These are phyloP conservation scores for Aspergillus versicolor DNA, from an alignment of 2,329 filamentous ascomycete genomes.

Conservation along the genomic window DNA sequence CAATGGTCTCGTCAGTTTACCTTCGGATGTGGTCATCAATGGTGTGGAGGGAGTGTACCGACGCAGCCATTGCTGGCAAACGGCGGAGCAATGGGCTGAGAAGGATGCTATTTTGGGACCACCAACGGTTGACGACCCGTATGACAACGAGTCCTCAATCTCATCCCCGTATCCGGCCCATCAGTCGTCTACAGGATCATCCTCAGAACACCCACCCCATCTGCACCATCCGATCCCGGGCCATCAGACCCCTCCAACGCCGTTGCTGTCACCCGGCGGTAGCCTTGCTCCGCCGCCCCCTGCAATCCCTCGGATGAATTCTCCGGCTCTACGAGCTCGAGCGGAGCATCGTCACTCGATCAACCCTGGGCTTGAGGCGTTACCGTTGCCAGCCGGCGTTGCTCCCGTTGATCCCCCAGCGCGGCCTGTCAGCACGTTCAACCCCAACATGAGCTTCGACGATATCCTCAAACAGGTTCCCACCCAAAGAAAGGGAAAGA, in stretches of 20 bases:
- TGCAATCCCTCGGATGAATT: constrained; percentile 35
- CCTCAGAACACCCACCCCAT: constrained; percentile 26
- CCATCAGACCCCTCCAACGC: constrained; percentile 25
- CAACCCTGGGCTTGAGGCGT: constrained; percentile 45
- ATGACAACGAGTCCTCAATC: constrained; percentile 38
- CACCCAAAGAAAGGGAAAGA: constrained; percentile 34
- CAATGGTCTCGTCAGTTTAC: constrained; percentile 60
- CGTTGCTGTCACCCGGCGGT: constrained; percentile 33
- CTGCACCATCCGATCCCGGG: constrained; percentile 22
- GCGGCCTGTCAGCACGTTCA: constrained; percentile 42
- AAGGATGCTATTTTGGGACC: constrained; percentile 36
- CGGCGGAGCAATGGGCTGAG: constrained; percentile 61
- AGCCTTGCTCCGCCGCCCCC: constrained; percentile 33
- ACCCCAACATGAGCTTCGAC: constrained; percentile 51
- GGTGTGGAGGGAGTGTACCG: constrained; percentile 68
- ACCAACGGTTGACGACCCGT: constrained; percentile 34
- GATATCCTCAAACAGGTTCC: constrained; percentile 46
- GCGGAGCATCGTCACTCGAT: constrained; percentile 44
- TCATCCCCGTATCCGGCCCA: constrained; percentile 39
- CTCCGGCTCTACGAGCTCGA: constrained; percentile 29
- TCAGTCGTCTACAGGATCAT: constrained; percentile 38
- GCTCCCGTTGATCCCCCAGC: constrained; percentile 41
- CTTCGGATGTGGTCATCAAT: constrained; percentile 64
- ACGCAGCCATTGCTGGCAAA: constrained; percentile 68
- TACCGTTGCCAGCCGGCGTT: constrained; percentile 44